Evolutionary conservation across 2,329 filamentous ascomycete genomes (phyloP), one percentile per base, ranked within the genome.

Genomic region (Alternaria ventricosa): DNA sequence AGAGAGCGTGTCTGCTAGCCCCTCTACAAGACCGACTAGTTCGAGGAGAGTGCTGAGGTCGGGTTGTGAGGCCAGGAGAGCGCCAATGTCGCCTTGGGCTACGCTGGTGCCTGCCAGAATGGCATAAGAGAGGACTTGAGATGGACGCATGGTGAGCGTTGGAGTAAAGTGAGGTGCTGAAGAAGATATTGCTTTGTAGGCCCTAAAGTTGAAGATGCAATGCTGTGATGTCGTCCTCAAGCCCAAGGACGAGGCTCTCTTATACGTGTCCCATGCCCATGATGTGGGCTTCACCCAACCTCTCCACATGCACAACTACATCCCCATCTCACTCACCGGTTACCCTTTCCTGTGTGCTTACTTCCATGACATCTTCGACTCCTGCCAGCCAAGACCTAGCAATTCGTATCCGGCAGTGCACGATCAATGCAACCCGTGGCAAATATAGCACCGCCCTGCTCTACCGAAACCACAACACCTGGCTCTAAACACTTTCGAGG

Each of bases 21-120:
- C 75, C 6, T 82, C 78, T n/a, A 81, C 74, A 13, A 73, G 69
- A 20, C 71, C 47, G 18, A 85, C 75, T 45, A 83, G 76, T 11
- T 74, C 71, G 50, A 74, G 69, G 11, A 80, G 70, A 5, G 71
- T 73, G 20, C 76, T 77, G 25, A 80, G 71, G 15, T 79, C 71
- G 10, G 67, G 46, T 51, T 79, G 79, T 25, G 70, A 71, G 10
- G 65, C 56, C 15, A 82, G 73, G 15, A 78, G 71, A 7, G 71
- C 67, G 45, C 68, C 77, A 30, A 82, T 70, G 57, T 78, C 74
- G 15, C 73, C 72, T 46, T 75, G 72, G 5, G 71, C 72, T 13
- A 75, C 62, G 59, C 69, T 69, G 8, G 66, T 63, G 55, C 69
- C 57, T n/a, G 66, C 68, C 68, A 73, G 66, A 5, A 71, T 43